Conservation (phyloP, 2,329 filamentous ascomycete genomes). For the Apiospora pterosperma region DNA sequence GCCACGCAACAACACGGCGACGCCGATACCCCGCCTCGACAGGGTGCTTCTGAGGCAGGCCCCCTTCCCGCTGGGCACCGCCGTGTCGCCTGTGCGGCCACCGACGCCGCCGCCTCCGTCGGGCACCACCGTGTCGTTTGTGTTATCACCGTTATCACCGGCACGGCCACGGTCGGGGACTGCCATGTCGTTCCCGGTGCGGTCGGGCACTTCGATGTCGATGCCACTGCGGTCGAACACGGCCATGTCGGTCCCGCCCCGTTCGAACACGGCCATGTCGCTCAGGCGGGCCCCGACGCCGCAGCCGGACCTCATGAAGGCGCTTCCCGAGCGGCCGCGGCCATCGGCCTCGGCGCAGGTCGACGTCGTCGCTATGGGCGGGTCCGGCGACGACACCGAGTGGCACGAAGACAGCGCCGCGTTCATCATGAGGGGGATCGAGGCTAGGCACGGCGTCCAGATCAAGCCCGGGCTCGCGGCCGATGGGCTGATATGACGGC, state of each 20-base stretch:
- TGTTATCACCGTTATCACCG: no score
- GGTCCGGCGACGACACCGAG: neutral
- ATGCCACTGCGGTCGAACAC: no score
- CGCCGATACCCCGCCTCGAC: neutral
- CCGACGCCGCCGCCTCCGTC: neutral
- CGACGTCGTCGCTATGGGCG: neutral
- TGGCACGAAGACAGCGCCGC: neutral
- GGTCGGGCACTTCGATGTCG: no score
- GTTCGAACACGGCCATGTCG: neutral
- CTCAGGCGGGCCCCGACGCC: neutral
- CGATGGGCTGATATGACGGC: conserved; percentile 1
- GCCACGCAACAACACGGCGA: neutral
- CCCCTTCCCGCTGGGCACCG: neutral
- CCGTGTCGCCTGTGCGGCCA: neutral
- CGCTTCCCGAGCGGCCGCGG: conserved; percentile 1
- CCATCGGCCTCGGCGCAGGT: neutral
- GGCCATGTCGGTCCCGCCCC: neutral
- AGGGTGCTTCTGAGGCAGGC: neutral
- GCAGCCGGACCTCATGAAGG: conserved; percentile 5
- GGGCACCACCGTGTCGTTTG: no score
- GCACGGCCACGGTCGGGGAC: no score
- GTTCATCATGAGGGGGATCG: neutral
- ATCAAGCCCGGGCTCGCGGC: neutral
- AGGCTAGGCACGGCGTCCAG: neutral
- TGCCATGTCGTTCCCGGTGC: no score